A percentile compares a stretch with the other conserved stretches of the same genome.
Evolutionary conservation across 179 eudicot species (phyloP).

Genomic region (Silene coronaria): DNA sequence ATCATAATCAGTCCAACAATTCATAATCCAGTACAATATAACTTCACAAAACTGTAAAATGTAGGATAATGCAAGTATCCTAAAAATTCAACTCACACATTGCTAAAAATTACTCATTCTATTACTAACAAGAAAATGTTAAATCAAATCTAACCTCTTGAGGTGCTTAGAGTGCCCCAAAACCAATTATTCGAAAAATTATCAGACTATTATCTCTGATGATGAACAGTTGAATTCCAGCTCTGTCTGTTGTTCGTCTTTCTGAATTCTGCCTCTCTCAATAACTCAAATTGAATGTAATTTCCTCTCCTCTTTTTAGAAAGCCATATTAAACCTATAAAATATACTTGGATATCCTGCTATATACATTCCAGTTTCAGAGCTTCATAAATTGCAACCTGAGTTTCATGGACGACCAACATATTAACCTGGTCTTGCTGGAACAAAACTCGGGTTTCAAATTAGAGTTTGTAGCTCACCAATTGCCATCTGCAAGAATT

Average conservation of each 20-base stretch:
- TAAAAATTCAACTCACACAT: background rate
- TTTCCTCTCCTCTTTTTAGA: slow-evolving; percentile 8
- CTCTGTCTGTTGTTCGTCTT: slow-evolving; percentile 70
- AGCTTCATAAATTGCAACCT: slow-evolving; percentile 39
- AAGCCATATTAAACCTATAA: too few relatives aligned
- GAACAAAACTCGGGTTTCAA: slow-evolving; percentile 34
- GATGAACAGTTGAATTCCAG: slow-evolving; percentile 50
- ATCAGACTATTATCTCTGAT: slow-evolving; percentile 75
- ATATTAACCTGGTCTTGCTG: slow-evolving; percentile 35
- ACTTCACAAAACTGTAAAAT: too few relatives aligned
- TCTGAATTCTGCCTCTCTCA: slow-evolving; percentile 8
- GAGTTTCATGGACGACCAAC: slow-evolving; percentile 35
- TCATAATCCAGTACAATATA: too few relatives aligned
- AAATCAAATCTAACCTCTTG: slow-evolving; percentile 51
- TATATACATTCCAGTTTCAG: slow-evolving; percentile 25
- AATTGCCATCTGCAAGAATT: slow-evolving; percentile 31
- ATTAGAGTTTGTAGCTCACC: slow-evolving; percentile 22
- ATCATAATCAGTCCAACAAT: background rate
- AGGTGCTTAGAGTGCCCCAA: slow-evolving; percentile 71
- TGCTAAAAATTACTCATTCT: background rate
- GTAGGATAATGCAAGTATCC: background rate
- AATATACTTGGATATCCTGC: too few relatives aligned
- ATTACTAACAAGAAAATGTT: background rate
- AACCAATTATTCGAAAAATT: slow-evolving; percentile 44
- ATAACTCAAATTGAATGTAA: background rate